Base-by-base conservation (phyloP, 345 rosid species). In the Populus euphratica region DNA sequence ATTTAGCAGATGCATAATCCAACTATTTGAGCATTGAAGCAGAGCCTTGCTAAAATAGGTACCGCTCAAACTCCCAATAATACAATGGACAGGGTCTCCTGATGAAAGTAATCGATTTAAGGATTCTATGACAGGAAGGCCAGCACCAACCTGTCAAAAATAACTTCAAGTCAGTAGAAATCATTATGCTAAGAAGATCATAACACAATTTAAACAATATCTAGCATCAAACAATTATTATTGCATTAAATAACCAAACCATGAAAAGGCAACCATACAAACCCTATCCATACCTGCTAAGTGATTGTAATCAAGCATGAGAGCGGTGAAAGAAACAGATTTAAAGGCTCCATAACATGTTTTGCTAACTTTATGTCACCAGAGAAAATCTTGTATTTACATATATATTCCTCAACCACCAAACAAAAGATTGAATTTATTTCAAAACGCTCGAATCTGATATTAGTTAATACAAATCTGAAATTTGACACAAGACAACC, bases 31-130 rank as follows among this genome's bases (percentile, higher is more conserved):
- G 2, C 39, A 43, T 20, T 76, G 73, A 80, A 74, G 68, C 18
- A 82, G 41, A 2, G 18, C 39, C 79, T 29, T 20, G 50, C 77
- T 35, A 66, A 76, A 59, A 73, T 76, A 23, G 36, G 73, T 90
- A 91, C 98, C 97, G 69, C 99, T 92, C 87, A 95, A 86, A 91
- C 93, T 92, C 77, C 98, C 97, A 75, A 92, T 81, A 62, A 91
- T 82, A 1, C 87, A 84, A 81, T 86, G 82, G 72, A 95, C 78
- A 77, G 90, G 89, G 71, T 93, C 96, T 81, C 99, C 99, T 9
- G 99, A 93, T 29, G 88, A 87, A 78, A 92, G 78, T 77, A 93
- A 83, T 39, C 98, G 96, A 81, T 87, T 92, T 82, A 93, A 73
- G 59, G 98, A 90, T 73, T 92, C 87, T 56, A 92, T 92, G 73